Evolutionary conservation across 805 yeast genomes (phyloP).

Genomic region (Yarrowia sp.): DNA sequence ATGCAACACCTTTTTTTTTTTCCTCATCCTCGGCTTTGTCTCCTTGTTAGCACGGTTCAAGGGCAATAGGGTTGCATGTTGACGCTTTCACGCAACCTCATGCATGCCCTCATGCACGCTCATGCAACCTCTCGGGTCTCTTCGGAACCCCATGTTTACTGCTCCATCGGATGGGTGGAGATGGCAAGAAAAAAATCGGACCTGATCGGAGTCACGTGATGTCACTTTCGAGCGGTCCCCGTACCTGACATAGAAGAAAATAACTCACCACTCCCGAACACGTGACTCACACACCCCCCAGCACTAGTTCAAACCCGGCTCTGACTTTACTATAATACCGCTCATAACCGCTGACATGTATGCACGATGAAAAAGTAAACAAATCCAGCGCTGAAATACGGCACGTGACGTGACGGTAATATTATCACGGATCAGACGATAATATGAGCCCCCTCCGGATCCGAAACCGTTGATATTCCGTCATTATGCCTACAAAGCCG

Average conservation of each 20-base stretch:
- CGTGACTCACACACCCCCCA: neutral
- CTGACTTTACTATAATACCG: conserved; percentile 10
- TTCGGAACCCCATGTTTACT: conserved; percentile 36
- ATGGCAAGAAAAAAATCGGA: neutral
- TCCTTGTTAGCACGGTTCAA: conserved; percentile 31
- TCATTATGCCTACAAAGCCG: too few relatives aligned
- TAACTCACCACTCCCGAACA: neutral
- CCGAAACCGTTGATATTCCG: neutral
- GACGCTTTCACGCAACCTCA: conserved; percentile 33
- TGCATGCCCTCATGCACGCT: conserved; percentile 23
- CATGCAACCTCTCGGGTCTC: conserved; percentile 32
- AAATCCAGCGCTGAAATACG: neutral
- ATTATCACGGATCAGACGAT: neutral
- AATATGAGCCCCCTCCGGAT: neutral
- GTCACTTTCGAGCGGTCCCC: too few relatives aligned
- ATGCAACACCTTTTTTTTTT: neutral
- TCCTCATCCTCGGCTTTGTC: conserved; percentile 36
- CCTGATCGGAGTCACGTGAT: neutral
- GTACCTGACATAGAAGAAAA: neutral
- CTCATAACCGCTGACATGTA: conserved; percentile 32
- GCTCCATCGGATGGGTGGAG: conserved; percentile 22
- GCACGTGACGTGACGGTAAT: conserved; percentile 3
- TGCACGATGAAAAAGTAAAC: conserved; percentile 25
- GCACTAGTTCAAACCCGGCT: neutral
- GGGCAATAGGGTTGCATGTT: conserved; percentile 37